phyloP scores from a whole-genome alignment of 768 basidiomycete species.

The Rubroboletus pulcherrimus region DNA sequence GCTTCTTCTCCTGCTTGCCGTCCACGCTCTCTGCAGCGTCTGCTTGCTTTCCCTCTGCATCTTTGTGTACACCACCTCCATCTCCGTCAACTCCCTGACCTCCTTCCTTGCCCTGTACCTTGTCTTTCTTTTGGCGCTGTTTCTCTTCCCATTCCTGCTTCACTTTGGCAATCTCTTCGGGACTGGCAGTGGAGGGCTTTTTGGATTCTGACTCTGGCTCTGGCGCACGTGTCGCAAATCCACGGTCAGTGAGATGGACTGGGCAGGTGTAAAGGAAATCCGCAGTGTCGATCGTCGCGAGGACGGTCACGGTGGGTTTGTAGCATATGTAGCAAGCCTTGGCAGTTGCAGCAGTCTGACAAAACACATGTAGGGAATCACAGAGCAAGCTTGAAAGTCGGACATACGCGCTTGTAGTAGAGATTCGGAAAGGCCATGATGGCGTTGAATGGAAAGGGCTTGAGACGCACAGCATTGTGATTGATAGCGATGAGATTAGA shows the following conservation, averaged over 20 bases:
- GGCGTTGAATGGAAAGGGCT: no score
- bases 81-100: conserved; percentile 31
- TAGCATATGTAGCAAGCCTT: conserved; percentile 77
- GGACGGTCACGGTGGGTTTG: conserved; percentile 76
- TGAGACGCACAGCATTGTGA: not conserved
- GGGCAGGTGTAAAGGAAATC: conserved; percentile 89
- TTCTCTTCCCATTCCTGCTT: conserved; percentile 79
- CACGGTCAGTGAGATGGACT: conserved; percentile 73
- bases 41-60: conserved; percentile 34
- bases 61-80: conserved; percentile 22
- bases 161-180: conserved; percentile 74
- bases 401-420: conserved; percentile 84
- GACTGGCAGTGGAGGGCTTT: conserved; percentile 34
- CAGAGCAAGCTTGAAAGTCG: not conserved
- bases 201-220: conserved; percentile 39
- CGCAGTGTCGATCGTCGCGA: conserved; percentile 75
- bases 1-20: conserved; percentile 16
- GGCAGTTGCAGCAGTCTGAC: conserved; percentile 71
- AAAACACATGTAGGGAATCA: not conserved
- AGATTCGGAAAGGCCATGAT: conserved; percentile 66
- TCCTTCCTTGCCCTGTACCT: conserved; percentile 44
- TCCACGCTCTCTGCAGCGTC: conserved; percentile 32
- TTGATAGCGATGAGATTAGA: not conserved
- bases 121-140: conserved; percentile 57
- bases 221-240: conserved; percentile 59